Conservation (phyloP, 169 alveolate species). For the Condylostoma magnum region DNA sequence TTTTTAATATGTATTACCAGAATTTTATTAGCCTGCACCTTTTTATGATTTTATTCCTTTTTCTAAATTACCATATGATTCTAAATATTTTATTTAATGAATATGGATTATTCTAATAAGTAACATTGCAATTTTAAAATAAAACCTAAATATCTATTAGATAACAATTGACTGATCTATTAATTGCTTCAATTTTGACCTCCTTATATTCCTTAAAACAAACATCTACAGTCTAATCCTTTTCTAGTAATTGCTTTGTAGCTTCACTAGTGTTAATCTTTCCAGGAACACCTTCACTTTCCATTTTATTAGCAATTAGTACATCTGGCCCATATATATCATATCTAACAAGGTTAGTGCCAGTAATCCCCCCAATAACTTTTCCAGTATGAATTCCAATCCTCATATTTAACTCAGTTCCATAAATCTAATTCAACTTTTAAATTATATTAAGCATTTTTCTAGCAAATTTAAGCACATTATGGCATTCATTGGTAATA, state of each 20-base stretch:
- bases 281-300: conserved; percentile 93
- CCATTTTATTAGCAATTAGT: conserved; percentile 91
- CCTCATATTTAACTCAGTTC: conserved; percentile 92
- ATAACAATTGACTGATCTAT: too few relatives aligned
- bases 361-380: conserved; percentile 95
- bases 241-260: conserved; percentile 20
- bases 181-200: too few relatives aligned
- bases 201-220: too few relatives aligned
- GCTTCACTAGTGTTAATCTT: conserved; percentile 83
- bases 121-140: too few relatives aligned
- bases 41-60: too few relatives aligned
- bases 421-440: conserved; percentile 84
- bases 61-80: too few relatives aligned
- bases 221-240: too few relatives aligned
- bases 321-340: conserved; percentile 95
- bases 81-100: too few relatives aligned
- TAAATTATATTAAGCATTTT: conserved; percentile 91
- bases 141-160: too few relatives aligned
- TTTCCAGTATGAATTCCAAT: conserved; percentile 96
- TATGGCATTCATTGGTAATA: neutral
- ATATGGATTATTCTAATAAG: too few relatives aligned
- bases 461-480: conserved; percentile 82
- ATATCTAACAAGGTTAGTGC: conserved; percentile 86
- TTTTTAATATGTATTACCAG: too few relatives aligned
- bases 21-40: too few relatives aligned